Evolutionary conservation across 805 yeast species (phyloP).

Genomic region (Blastobotrys parvus): DNA sequence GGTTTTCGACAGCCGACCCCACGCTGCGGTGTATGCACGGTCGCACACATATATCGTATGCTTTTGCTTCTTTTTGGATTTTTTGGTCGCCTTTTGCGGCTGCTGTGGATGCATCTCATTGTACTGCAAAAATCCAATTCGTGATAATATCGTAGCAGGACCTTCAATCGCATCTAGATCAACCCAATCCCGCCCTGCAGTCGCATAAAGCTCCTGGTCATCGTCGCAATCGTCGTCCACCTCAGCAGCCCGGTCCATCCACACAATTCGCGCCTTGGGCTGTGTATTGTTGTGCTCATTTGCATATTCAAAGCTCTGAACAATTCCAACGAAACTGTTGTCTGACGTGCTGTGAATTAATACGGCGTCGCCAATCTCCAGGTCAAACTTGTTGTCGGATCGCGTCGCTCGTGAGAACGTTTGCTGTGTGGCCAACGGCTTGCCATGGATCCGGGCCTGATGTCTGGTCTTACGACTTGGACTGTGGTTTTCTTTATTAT

Average conservation of each 20-base stretch:
- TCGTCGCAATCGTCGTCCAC: conserved; percentile 1
- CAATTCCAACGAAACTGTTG: conserved; percentile 10
- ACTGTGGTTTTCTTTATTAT: too few relatives aligned
- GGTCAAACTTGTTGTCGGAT: conserved; percentile 7
- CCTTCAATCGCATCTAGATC: conserved; percentile 10
- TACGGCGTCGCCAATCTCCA: conserved; percentile 14
- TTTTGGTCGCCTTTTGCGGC: neutral
- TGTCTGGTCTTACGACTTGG: too few relatives aligned
- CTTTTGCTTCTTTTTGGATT: neutral
- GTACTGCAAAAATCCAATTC: too few relatives aligned
- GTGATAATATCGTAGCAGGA: too few relatives aligned
- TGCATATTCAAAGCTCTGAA: conserved; percentile 9
- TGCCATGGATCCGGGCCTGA: too few relatives aligned
- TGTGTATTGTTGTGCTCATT: conserved; percentile 7
- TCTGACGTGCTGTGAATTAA: conserved; percentile 5
- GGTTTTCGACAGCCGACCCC: too few relatives aligned
- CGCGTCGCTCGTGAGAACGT: too few relatives aligned
- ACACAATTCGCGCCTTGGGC: conserved; percentile 10
- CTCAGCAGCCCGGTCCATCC: conserved; percentile 9
- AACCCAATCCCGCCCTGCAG: conserved; percentile 11
- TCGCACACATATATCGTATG: too few relatives aligned
- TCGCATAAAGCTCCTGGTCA: conserved; percentile 7
- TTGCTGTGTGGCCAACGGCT: too few relatives aligned
- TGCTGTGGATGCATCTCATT: too few relatives aligned
- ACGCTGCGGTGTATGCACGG: too few relatives aligned